Conservation (phyloP, 2,329 filamentous ascomycete genomes). For the Colletotrichum falcatum region DNA sequence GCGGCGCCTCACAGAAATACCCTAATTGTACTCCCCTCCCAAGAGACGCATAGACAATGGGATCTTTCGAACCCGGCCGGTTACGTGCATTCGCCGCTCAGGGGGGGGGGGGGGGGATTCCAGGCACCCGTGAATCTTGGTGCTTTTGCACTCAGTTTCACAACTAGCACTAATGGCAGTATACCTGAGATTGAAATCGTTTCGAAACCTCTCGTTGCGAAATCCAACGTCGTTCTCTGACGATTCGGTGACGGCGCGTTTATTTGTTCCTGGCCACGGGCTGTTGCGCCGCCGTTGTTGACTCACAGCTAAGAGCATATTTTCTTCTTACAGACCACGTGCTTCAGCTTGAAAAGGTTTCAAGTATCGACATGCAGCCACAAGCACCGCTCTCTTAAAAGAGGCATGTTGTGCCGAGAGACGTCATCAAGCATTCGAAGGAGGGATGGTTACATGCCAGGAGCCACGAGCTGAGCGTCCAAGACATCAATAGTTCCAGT, state of each 20-base stretch:
- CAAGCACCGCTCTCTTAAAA: background rate
- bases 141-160: background rate
- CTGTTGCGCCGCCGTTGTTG: too few relatives aligned
- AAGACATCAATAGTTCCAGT: background rate
- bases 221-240: background rate
- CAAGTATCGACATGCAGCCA: background rate
- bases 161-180: background rate
- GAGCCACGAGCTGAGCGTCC: background rate
- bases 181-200: background rate
- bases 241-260: background rate
- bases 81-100: slow-evolving; percentile 18
- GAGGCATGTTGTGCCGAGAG: background rate
- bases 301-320: too few relatives aligned
- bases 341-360: too few relatives aligned
- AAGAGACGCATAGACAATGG: background rate
- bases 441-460: background rate
- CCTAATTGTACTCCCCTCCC: background rate
- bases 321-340: background rate
- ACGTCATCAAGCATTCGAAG: background rate
- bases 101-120: slow-evolving; percentile 8
- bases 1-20: background rate
- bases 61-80: slow-evolving; percentile 11
- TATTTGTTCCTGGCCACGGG: background rate
- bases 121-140: background rate
- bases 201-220: background rate